phyloP scores from a whole-genome alignment of 108 stramenopile species.

The Chaetoceros muelleri region DNA sequence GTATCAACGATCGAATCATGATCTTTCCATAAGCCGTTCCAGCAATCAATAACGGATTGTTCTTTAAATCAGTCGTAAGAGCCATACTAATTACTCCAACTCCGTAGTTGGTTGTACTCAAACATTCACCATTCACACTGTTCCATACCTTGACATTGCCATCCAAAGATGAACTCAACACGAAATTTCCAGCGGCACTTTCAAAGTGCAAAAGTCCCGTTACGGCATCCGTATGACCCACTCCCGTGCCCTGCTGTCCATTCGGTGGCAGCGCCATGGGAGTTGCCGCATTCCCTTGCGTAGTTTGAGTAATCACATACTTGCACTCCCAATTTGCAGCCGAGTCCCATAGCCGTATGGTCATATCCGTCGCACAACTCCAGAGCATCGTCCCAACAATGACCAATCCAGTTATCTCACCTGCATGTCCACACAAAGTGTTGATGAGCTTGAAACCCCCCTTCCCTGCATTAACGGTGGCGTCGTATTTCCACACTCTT shows the following conservation, averaged over 20 bases:
- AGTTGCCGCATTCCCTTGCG: conserved; percentile 3
- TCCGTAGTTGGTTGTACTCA: conserved; percentile 60
- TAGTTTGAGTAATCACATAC: conserved; percentile 26
- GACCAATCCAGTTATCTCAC: conserved; percentile 63
- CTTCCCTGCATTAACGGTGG: conserved; percentile 17
- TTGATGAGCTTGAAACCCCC: conserved; percentile 43
- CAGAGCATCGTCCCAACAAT: conserved; percentile 39
- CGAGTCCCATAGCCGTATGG: conserved; percentile 74
- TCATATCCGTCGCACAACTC: conserved; percentile 54
- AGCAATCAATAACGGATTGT: conserved; percentile 49
- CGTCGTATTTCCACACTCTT: conserved; percentile 55
- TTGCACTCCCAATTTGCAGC: conserved; percentile 32
- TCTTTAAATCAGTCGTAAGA: conserved; percentile 39
- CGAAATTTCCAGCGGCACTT: conserved; percentile 42
- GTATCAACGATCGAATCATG: conserved; percentile 59
- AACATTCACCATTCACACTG: conserved; percentile 62
- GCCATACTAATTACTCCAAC: conserved; percentile 69
- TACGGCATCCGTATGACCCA: conserved; percentile 61
- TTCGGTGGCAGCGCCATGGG: not conserved
- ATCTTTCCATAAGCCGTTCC: conserved; percentile 68
- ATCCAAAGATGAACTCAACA: conserved; percentile 65
- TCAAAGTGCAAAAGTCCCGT: conserved; percentile 51
- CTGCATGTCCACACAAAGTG: conserved; percentile 56
- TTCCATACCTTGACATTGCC: conserved; percentile 81
- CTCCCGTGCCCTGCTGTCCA: conserved; percentile 3